Base-by-base conservation (phyloP, 352 stramenopile species). In the Globisporangium parvum region DNA sequence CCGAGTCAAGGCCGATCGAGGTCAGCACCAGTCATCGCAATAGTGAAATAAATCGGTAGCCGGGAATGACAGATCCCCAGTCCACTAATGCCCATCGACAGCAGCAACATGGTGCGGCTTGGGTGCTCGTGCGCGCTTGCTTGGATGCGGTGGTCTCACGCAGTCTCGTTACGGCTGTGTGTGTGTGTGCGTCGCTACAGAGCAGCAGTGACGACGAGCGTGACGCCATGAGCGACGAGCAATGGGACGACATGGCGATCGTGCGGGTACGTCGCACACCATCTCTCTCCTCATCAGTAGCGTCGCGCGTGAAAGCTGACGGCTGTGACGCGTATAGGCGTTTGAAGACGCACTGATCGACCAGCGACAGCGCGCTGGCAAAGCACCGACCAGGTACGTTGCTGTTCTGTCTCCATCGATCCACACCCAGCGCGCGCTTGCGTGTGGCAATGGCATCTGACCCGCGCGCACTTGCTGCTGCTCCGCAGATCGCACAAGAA, bases 161-260 rank as follows among this genome's bases (percentile, higher is more conserved):
- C 31, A 37, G 31, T 1, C 9, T 37, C 26, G 21, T 23, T 48
- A n/a, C n/a, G n/a, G n/a, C n/a, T n/a, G n/a, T n/a, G 23, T 14
- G 6, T 42, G 24, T 14, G 2, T n/a, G 41, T 23, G 26, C 14
- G 23, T 17, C 28, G 31, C 8, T 57, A 24, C 57, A 87, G 77
- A 84, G 62, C 49, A 66, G 55, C 58, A 87, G 75, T 35, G 70
- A 81, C 8, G 60, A 73, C 6, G 60, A 63, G 14, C 66, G 54
- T n/a, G 56, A 62, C 31, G 41, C 26, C 11, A 45, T n/a, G 49
- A 62, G 56, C 56, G 51, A 84, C 24, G 77, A 88, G 51, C 73
- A 80, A 76, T 91, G 80, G 80, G 80, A 91, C 57, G 80, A 91
- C 64, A 85, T 91, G 76, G 80, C 80, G 49, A 89, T 91, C 52